phyloP scores from a whole-genome alignment of 345 rosid genomes.

The Syzygium aqueum region DNA sequence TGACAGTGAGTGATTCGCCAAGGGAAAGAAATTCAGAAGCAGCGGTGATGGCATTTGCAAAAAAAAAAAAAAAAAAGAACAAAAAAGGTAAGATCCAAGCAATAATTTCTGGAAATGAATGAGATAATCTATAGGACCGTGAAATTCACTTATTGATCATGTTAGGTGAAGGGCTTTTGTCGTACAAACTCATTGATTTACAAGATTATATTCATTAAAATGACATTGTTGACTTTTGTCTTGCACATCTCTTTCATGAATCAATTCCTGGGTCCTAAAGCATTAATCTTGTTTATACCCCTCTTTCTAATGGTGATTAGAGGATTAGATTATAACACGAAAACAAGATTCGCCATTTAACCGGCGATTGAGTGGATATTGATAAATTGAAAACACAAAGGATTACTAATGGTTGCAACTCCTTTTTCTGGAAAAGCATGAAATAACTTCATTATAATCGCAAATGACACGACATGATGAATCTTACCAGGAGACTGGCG shows the following conservation, averaged over 20 bases:
- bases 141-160: background rate
- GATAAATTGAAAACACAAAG: background rate
- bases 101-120: background rate
- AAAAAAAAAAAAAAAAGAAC: background rate
- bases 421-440: background rate
- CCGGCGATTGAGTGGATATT: background rate
- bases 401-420: background rate
- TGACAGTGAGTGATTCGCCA: background rate
- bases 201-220: background rate
- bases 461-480: background rate
- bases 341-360: background rate
- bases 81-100: background rate
- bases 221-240: background rate
- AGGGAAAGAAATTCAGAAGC: background rate
- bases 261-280: background rate
- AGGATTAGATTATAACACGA: background rate
- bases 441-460: background rate
- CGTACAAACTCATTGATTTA: background rate
- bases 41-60: background rate
- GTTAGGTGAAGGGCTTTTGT: background rate
- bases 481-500: slow-evolving; percentile 34
- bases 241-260: background rate
- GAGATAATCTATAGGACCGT: background rate
- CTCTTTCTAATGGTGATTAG: background rate
- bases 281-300: background rate